Conservation (phyloP, 2,329 filamentous ascomycete genomes). For the Beauveria sp. region DNA sequence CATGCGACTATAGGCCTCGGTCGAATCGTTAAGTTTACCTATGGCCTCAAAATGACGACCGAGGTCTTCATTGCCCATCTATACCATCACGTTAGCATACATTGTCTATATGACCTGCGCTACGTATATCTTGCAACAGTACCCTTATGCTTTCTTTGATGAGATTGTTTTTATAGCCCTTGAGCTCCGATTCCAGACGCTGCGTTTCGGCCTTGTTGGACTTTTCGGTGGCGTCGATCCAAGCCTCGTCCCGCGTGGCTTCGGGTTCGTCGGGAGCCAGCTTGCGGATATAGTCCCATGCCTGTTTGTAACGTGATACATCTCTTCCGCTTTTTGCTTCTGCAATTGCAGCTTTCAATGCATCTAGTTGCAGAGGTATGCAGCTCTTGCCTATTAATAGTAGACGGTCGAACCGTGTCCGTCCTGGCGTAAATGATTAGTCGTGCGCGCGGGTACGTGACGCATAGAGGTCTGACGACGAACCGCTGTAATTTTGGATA, state of each 20-base stretch:
- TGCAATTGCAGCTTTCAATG: constrained; percentile 65
- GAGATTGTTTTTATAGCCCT: constrained; percentile 91
- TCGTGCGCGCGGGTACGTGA: neutral
- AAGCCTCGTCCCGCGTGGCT: constrained; percentile 59
- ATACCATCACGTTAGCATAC: constrained; percentile 11
- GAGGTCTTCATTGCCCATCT: constrained; percentile 94
- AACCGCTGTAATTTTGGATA: constrained; percentile 81
- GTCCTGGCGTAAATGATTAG: constrained; percentile 42
- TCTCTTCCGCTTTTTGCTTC: constrained; percentile 74
- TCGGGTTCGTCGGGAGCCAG: constrained; percentile 62
- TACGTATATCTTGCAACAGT: constrained; percentile 13
- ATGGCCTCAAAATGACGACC: constrained; percentile 74
- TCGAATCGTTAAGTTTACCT: constrained; percentile 64
- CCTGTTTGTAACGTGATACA: constrained; percentile 60
- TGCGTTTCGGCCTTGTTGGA: constrained; percentile 62
- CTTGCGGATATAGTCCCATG: constrained; percentile 55
- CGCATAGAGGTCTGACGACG: constrained; percentile 13
- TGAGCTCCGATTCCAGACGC: constrained; percentile 76
- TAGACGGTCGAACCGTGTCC: constrained; percentile 74
- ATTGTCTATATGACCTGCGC: too few relatives aligned
- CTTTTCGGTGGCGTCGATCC: constrained; percentile 63
- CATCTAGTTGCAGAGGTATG: constrained; percentile 67
- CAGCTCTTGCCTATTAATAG: constrained; percentile 74
- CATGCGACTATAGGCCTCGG: constrained; percentile 78
- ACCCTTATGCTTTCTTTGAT: constrained; percentile 96